Evolutionary conservation across 352 stramenopile genomes (phyloP).

Genomic region (Blastocystis sp.): DNA sequence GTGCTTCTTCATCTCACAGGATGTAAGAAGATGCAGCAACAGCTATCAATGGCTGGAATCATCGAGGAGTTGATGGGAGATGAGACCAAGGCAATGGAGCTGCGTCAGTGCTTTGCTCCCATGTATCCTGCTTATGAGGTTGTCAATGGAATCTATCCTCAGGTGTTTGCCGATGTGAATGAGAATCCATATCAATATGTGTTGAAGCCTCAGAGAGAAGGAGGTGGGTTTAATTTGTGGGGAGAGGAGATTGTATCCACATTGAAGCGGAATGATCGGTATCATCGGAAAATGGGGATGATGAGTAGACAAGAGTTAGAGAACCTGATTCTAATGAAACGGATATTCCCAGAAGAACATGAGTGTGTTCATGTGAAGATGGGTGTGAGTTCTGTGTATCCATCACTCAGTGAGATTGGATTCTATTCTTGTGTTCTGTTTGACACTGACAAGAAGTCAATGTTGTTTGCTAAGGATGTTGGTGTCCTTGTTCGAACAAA

Average conservation of each 20-base stretch:
- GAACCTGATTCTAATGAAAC: constrained; percentile 89
- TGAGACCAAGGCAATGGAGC: constrained; percentile 62
- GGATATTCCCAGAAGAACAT: constrained; percentile 79
- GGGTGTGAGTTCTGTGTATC: constrained; percentile 61
- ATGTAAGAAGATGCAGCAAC: constrained; percentile 96
- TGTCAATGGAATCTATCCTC: constrained; percentile 67
- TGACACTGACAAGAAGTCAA: constrained; percentile 66
- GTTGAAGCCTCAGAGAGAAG: constrained; percentile 93
- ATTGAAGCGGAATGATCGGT: constrained; percentile 71
- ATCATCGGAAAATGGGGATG: constrained; percentile 1
- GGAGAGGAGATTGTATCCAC: constrained; percentile 79
- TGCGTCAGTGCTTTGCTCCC: constrained; percentile 85
- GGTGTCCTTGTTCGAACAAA: constrained; percentile 92
- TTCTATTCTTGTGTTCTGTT: constrained; percentile 69
- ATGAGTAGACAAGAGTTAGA: constrained; percentile 70
- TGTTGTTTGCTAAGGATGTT: constrained; percentile 83
- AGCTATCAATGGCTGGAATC: constrained; percentile 75
- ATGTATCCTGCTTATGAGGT: constrained; percentile 76
- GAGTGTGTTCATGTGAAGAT: constrained; percentile 69
- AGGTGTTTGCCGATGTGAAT: constrained; percentile 69
- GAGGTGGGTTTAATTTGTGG: constrained; percentile 94
- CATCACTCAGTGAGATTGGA: constrained; percentile 56
- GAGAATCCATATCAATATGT: constrained; percentile 75
- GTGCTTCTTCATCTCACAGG: constrained; percentile 90
- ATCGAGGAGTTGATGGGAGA: constrained; percentile 79